These are phyloP conservation scores for Ensete glaucum DNA, from an alignment of 176 grass and related monocot genomes.

Conservation along the genomic window DNA sequence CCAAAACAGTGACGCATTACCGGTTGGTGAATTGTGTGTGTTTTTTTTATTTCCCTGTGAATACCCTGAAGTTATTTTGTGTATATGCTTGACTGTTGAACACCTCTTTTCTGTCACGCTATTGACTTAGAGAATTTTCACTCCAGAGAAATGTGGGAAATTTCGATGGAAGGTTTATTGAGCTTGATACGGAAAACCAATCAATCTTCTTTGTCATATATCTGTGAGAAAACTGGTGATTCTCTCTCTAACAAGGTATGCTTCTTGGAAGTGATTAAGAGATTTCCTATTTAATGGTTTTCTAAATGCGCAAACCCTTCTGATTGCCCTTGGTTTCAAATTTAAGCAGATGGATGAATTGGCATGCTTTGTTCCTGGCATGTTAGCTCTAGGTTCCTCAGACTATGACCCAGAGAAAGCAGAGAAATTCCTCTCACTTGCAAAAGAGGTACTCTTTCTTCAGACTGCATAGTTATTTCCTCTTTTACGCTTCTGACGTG, in stretches of 20 bases:
- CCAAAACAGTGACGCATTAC: conserved; percentile 81
- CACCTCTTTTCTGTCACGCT: too few species aligned
- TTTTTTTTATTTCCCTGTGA: background rate
- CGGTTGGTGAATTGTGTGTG: conserved; percentile 27
- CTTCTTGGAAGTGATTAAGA: background rate
- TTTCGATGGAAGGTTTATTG: conserved; percentile 94
- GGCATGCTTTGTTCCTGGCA: conserved; percentile 97
- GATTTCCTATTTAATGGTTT: background rate
- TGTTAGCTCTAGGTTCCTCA: conserved; percentile 86
- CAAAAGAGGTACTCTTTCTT: conserved; percentile 64
- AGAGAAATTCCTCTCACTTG: conserved; percentile 73
- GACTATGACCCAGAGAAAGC: conserved; percentile 86
- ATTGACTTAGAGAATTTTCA: too few species aligned
- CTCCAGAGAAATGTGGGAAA: conserved; percentile 96
- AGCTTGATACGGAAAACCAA: conserved; percentile 77
- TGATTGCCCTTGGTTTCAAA: background rate
- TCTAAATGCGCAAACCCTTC: background rate
- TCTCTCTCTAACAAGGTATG: conserved; percentile 81
- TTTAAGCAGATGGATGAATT: conserved; percentile 91
- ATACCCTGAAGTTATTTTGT: background rate
- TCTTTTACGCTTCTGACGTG: too few species aligned
- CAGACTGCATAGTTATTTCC: background rate
- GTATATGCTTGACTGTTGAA: background rate
- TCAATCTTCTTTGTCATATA: conserved; percentile 82
- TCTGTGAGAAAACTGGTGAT: conserved; percentile 88